Evolutionary conservation across 208 protist genomes (phyloP).

Genomic region (Trypanosoma caninum): DNA sequence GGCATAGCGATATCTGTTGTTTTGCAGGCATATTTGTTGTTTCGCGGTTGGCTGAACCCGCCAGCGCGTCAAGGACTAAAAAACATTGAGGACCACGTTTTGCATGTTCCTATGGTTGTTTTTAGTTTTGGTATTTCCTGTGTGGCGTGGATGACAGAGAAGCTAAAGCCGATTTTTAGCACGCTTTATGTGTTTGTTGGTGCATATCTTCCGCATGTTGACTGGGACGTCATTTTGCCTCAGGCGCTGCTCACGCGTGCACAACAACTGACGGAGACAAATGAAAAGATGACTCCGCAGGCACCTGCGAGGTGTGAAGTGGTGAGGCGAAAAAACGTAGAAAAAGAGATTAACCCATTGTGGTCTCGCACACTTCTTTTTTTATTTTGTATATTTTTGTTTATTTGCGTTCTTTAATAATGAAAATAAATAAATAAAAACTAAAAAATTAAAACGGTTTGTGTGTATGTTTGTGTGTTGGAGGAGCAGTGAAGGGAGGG

Average conservation of each 20-base stretch:
- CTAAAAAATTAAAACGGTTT: background rate
- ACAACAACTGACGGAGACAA: slow-evolving; percentile 56
- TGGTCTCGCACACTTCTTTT: too few relatives aligned
- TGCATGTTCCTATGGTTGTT: slow-evolving; percentile 81
- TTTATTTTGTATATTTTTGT: background rate
- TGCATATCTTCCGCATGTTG: slow-evolving; percentile 60
- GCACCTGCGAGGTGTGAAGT: slow-evolving; percentile 16
- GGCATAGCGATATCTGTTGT: slow-evolving; percentile 67
- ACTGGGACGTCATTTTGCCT: slow-evolving; percentile 62
- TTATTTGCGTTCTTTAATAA: background rate
- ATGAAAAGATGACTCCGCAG: slow-evolving; percentile 8
- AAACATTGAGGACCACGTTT: slow-evolving; percentile 75
- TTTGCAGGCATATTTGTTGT: slow-evolving; percentile 76
- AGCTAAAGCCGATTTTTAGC: slow-evolving; percentile 61
- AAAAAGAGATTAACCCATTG: slow-evolving; percentile 1
- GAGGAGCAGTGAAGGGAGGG: background rate
- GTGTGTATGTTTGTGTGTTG: background rate
- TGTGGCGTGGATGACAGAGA: slow-evolving; percentile 45
- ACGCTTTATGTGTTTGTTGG: slow-evolving; percentile 47
- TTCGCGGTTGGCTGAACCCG: slow-evolving; percentile 83
- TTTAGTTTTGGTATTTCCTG: slow-evolving; percentile 56
- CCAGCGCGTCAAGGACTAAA: slow-evolving; percentile 71
- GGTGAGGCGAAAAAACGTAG: background rate
- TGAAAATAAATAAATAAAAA: background rate
- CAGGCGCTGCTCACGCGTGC: slow-evolving; percentile 52